Evolutionary conservation across 2,329 filamentous ascomycete genomes (phyloP), one percentile per base, ranked within the genome.

Genomic region (Fusarium paranaense): DNA sequence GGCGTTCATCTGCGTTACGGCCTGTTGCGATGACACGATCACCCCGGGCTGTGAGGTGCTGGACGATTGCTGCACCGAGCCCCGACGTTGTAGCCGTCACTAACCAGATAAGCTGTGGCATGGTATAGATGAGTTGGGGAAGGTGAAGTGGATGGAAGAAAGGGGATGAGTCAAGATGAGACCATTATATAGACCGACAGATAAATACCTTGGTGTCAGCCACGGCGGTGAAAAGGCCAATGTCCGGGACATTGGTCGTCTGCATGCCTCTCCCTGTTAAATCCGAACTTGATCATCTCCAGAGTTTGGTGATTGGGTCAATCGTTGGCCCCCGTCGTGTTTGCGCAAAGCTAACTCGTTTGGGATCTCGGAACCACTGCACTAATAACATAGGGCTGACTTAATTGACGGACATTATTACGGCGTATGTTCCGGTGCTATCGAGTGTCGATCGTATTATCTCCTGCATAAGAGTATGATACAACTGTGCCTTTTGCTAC

Each of bases 11-110:
- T 10, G 80, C 77, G 9, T 79, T 75, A 27, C 81, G 75, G 6
- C 78, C 78, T 4, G 77, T 69, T 14, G 80, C 81, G 45, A 81
- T 79, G 37, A 81, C 80, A n/a, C 78, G 78, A 72, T 82, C 77
- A 18, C 78, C 79, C 30, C 77, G 75, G 18, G 68, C 33, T 59
- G 78, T 62, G 54, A 80, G 69, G 8, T 72, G 35, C 16, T 73
- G 47, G 27, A 73, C 71, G 11, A 75, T 47, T n/a, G 73, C 66
- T 20, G 75, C 76, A 18, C 81, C 81, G 60, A 82, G 76, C 25
- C 81, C 81, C 4, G 80, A 78, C 30, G 81, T 79, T 5, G 77
- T 72, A 30, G 79, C 81, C 32, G 81, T 83, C n/a, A 82, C 73
- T 40, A 83, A 78, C 78, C 78, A 82, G 14, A 81, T 70, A 18